Evolutionary conservation across 192 early-diverging fungal genomes (phyloP), one percentile per base, ranked within the genome.

Genomic region (Allomyces arbusculus): DNA sequence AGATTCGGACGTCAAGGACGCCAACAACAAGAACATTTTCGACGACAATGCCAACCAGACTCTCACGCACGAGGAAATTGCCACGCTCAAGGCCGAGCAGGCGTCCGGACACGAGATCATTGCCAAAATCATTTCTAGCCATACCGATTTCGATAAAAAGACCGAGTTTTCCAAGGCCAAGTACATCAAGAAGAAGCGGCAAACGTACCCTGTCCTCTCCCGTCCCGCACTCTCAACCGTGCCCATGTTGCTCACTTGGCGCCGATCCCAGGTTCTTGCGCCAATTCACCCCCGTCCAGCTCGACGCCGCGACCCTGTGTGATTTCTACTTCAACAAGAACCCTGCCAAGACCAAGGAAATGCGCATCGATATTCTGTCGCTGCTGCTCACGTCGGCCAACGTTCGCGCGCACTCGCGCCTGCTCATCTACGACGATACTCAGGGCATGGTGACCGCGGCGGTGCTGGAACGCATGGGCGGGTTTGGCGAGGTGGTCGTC

Each of bases 81-180:
- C 91, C 68, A 69, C 73, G 62, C 76, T 97, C 61, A 97, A 92
- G 71, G 65, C 72, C 12, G 80, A 89, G 68, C 81, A 84, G 22
- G 20, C 12, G 50, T n/a, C 12, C 16, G 50, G 50, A 7, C 66
- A 87, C 73, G 78, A 84, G 67, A 82, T 97, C 28, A 91, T 97
- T 66, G 77, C 82, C 67, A 84, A 83, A 58, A 74, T 97, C 61
- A 82, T 87, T 4, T 86, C 86, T 64, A 89, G 89, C 71, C 89
- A 89, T 74, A 75, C 84, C 25, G 73, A 84, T n/a, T 96, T 94
- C 72, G 85, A 90, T 58, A 79, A 86, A 65, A 97, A 97, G 75
- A 97, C 95, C 0, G 90, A 92, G 68, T 97, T 87, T 69, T 87
- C 93, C 23, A 92, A 96, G 75, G 86, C 88, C 40, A 97, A 97